Base-by-base conservation (phyloP, 768 basidiomycete species). In the Psilocybe azurescens region DNA sequence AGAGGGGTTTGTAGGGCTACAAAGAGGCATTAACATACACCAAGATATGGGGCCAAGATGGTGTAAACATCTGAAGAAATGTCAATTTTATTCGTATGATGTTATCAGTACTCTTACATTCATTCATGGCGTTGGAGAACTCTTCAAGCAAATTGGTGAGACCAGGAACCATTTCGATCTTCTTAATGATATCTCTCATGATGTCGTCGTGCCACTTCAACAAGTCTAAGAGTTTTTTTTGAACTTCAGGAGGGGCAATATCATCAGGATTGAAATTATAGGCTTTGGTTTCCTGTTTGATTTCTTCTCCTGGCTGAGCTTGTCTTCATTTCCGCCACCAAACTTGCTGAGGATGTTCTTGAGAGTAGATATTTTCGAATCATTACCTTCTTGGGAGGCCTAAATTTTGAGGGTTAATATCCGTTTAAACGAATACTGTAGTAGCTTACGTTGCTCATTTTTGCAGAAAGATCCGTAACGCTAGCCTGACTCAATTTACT, bases 151-250 rank as follows among this genome's bases (percentile, higher is more conserved):
- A 73, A 18, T 79, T 73, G 32, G 72, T 70, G 20, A 90, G 75
- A 1, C 89, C 89, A 16, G 89, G 90, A 24, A 91, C 81, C 78
- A 85, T 84, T 65, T 88, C 86, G 39, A 91, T 87, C 70, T 79
- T 84, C 68, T 80, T 77, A 14, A 79, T 70, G 7, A 88, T 75
- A 50, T 81, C 79, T 44, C 81, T 73, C 73, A 84, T 84, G 48
- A 90, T 75, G 24, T 75, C 77, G 67, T 91, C 90, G 44, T 86
- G 82, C 86, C 89, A 91, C 58, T 79, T 82, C 39, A 91, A 73
- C 20, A 90, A 72, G 53, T 83, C 76, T 70, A 84, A 77, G 3
- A 90, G 73, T 55, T 83, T 79, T 44, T 78, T 71, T 65, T 87
- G 87, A 16, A 90, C 83, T 63, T 89, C 86, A 41, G 87, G 85